A percentile compares a stretch with the other conserved stretches of the same genome.
Conservation (phyloP, 768 basidiomycete species). For the Macrolepiota fuliginosa region DNA sequence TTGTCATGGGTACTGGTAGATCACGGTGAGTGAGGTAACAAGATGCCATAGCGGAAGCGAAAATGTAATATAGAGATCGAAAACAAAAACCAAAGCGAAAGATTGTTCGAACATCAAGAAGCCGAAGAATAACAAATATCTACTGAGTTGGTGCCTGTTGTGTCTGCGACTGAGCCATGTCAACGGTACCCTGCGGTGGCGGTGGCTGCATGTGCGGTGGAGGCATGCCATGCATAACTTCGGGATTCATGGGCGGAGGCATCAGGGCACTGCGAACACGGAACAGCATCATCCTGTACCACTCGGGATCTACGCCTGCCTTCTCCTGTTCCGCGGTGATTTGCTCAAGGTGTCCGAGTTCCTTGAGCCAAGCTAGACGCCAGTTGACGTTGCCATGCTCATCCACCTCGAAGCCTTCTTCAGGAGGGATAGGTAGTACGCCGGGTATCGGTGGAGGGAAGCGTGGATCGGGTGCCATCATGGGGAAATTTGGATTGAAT, state of each 20-base stretch:
- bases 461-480: constrained; percentile 58
- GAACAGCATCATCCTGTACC: constrained; percentile 84
- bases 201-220: constrained; percentile 36
- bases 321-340: constrained; percentile 83
- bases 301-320: constrained; percentile 75
- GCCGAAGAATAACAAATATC: constrained; percentile 16
- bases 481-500: constrained; percentile 72
- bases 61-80: neutral
- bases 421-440: constrained; percentile 58
- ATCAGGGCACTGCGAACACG: constrained; percentile 74
- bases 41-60: constrained; percentile 5
- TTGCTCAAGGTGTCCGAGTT: constrained; percentile 71
- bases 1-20: neutral
- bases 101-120: constrained; percentile 4
- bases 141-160: constrained; percentile 28
- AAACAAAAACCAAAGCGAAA: constrained; percentile 1
- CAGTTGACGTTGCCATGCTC: constrained; percentile 81
- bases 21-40: constrained; percentile 5
- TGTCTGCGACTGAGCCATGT: constrained; percentile 34
- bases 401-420: constrained; percentile 69
- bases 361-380: constrained; percentile 78
- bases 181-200: constrained; percentile 35
- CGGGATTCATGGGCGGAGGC: constrained; percentile 52
- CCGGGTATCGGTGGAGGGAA: constrained; percentile 52
- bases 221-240: constrained; percentile 47